Base-by-base conservation (phyloP, 2,329 filamentous ascomycete species). In the Alternaria novae-zelandiae region DNA sequence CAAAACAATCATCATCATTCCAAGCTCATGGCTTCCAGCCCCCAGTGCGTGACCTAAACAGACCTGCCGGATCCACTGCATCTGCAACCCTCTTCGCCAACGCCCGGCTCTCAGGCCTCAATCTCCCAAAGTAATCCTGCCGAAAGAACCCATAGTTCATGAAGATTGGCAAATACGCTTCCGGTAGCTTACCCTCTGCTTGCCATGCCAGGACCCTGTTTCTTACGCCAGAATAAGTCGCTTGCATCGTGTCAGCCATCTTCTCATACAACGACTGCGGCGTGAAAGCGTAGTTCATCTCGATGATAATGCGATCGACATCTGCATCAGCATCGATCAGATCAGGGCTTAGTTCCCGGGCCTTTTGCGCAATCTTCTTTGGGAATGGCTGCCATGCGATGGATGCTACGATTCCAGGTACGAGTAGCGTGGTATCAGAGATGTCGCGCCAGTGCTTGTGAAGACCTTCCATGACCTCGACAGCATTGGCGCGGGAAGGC, bases 61-160 rank as follows among this genome's bases (percentile, higher is more conserved):
- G 78, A 2, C 75, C 73, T 9, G 77, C 63, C 3, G 82, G 81
- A 62, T 84, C 82, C 58, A 83, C 82, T 32, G 72, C 71, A 51
- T 78, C 69, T 21, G 77, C 72, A 2, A 80, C 78, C n/a, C 74
- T 63, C 53, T 74, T 76, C 3, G 82, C 81, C 41, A 77, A 62
- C 44, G 78, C 74, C 20, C 69, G 64, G 55, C 62, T 75, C 64
- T 70, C 66, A 4, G 78, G 77, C 21, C 71, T 69, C 50, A 83
- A 70, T 9, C 82, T 76, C 1, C 79, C 80, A 77, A 80, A 84
- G 64, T 83, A 84, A 62, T 84, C 81, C 73, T 85, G 82, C 5
- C 79, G 69, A 55, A 71, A 80, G 64, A 83, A 81, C 0, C 80
- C 79, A 56, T 85, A 83, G 49, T 84, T 85, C 82, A 84, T 82